Conservation (phyloP, 1,284 basidiomycete species). For the Microbotryum silenes-acaulis region DNA sequence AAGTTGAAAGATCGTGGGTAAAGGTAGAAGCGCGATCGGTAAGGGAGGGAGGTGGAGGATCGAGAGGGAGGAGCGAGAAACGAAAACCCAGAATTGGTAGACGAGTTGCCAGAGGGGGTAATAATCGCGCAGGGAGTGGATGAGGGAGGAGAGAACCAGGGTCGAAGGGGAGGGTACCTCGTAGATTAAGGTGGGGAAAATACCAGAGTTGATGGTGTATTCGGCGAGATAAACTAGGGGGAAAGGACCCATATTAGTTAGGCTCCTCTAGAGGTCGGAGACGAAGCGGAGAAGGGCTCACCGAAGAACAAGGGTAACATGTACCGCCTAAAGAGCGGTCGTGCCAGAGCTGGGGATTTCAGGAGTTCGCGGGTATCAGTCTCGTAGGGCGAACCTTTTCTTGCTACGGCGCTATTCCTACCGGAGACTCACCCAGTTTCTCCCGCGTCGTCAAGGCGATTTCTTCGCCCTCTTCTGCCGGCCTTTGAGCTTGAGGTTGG, state of each 20-base stretch:
- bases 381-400: no score
- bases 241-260: not conserved
- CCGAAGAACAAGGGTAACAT: slow-evolving; percentile 43
- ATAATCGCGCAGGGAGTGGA: slow-evolving; percentile 81
- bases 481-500: not conserved
- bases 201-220: slow-evolving; percentile 51
- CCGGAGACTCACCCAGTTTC: slow-evolving; percentile 23
- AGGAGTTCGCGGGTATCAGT: no score
- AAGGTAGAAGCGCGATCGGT: slow-evolving; percentile 59
- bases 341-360: slow-evolving; percentile 17
- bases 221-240: slow-evolving; percentile 6
- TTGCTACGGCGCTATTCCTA: no score
- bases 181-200: slow-evolving; percentile 85
- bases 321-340: slow-evolving; percentile 33
- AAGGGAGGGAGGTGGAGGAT: slow-evolving; percentile 71
- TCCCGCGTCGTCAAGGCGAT: slow-evolving; percentile 14
- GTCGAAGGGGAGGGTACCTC: slow-evolving; percentile 60
- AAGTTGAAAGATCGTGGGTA: slow-evolving; percentile 47
- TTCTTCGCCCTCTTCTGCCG: slow-evolving; percentile 11
- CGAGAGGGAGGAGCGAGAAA: slow-evolving; percentile 87
- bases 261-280: no score
- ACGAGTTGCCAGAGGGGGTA: slow-evolving; percentile 56
- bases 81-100: slow-evolving; percentile 77
- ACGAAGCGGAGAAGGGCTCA: slow-evolving; percentile 31
- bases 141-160: slow-evolving; percentile 61